phyloP scores from a whole-genome alignment of 805 yeast genomes.

The Yarrowia sp. region DNA sequence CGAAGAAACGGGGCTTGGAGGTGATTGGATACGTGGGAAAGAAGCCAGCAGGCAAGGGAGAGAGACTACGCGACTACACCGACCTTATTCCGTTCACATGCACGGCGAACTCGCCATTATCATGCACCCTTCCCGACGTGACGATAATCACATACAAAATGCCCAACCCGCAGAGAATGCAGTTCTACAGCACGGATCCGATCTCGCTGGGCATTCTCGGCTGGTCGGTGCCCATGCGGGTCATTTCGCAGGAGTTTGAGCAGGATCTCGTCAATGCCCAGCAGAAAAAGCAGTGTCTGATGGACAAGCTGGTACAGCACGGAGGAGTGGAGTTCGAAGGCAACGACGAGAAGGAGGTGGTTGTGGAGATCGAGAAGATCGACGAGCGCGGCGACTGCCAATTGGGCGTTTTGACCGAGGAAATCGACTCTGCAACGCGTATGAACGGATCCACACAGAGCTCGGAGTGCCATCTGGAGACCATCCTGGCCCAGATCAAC shows the following conservation, averaged over 20 bases:
- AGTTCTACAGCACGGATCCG: slow-evolving; percentile 74
- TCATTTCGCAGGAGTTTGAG: slow-evolving; percentile 35
- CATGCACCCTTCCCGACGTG: neutral
- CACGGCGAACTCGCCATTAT: neutral
- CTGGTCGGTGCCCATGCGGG: slow-evolving; percentile 32
- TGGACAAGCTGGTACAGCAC: slow-evolving; percentile 32
- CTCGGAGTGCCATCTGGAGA: slow-evolving; percentile 27
- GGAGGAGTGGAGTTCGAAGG: slow-evolving; percentile 26
- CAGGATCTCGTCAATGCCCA: slow-evolving; percentile 35
- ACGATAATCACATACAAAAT: slow-evolving; percentile 60
- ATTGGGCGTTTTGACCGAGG: neutral
- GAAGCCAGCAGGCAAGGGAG: too few relatives aligned
- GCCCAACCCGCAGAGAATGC: slow-evolving; percentile 68
- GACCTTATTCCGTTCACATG: neutral
- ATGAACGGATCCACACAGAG: neutral
- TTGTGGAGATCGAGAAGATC: slow-evolving; percentile 34
- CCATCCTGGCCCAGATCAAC: slow-evolving; percentile 26
- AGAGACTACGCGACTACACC: neutral
- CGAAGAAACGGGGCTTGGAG: neutral
- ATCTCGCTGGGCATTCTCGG: slow-evolving; percentile 56
- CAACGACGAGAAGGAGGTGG: slow-evolving; percentile 21
- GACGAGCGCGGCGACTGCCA: slow-evolving; percentile 13
- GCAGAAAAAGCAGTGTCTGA: slow-evolving; percentile 30
- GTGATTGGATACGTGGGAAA: neutral
- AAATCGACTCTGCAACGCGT: neutral